These are phyloP conservation scores for Lachnellula suecica DNA, from an alignment of 2,329 filamentous ascomycete genomes.

Conservation along the genomic window DNA sequence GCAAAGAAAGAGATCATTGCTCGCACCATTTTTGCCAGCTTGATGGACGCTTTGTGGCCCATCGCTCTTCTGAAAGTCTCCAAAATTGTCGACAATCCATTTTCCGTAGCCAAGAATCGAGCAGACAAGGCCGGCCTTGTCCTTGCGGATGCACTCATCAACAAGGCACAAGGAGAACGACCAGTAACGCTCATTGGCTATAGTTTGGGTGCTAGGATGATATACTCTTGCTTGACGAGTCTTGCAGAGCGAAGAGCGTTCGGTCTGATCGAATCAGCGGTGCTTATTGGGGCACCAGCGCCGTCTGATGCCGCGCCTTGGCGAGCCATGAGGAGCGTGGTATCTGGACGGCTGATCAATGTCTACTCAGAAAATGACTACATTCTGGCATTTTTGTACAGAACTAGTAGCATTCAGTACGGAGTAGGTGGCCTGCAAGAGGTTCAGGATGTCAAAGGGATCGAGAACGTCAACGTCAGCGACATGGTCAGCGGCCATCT, in stretches of 20 bases:
- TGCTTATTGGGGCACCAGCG: constrained; percentile 78
- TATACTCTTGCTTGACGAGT: constrained; percentile 76
- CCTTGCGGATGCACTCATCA: constrained; percentile 79
- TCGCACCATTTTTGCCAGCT: constrained; percentile 60
- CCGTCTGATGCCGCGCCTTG: constrained; percentile 73
- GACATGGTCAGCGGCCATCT: constrained; percentile 68
- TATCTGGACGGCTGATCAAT: constrained; percentile 81
- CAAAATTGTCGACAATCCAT: constrained; percentile 76
- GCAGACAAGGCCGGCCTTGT: constrained; percentile 79
- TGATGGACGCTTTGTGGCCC: constrained; percentile 71
- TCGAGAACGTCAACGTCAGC: constrained; percentile 61
- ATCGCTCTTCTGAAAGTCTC: constrained; percentile 65
- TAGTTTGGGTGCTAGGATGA: constrained; percentile 76
- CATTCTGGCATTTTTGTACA: constrained; percentile 83
- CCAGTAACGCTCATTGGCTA: constrained; percentile 81
- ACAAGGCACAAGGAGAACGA: constrained; percentile 77
- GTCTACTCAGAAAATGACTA: constrained; percentile 87
- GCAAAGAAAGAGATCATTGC: constrained; percentile 68
- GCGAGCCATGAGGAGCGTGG: constrained; percentile 74
- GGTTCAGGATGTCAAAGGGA: constrained; percentile 64
- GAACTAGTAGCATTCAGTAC: constrained; percentile 77
- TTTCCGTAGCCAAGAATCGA: constrained; percentile 71
- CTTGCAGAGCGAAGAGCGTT: constrained; percentile 79
- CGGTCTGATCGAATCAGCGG: constrained; percentile 78
- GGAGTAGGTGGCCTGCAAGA: constrained; percentile 83